These are phyloP conservation scores for Candida verbasci DNA, from an alignment of 805 yeast genomes.

Conservation along the genomic window DNA sequence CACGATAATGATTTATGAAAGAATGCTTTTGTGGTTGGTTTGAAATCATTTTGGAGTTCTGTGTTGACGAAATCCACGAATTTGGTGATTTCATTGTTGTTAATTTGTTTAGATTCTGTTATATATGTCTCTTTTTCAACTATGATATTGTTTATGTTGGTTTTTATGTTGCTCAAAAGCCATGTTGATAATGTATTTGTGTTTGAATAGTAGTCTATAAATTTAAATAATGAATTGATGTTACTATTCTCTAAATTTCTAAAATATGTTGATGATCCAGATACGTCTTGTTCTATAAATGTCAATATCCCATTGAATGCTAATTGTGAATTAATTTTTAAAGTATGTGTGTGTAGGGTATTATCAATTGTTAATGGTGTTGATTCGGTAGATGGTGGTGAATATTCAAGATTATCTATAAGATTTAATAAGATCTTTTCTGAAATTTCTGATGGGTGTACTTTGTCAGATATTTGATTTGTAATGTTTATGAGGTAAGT, in stretches of 20 bases:
- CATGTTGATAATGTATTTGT: slow-evolving; percentile 20
- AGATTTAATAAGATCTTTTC: slow-evolving; percentile 28
- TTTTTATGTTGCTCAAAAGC: slow-evolving; percentile 17
- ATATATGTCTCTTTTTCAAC: slow-evolving; percentile 13
- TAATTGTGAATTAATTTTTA: slow-evolving; percentile 28
- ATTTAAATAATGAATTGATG: slow-evolving; percentile 28
- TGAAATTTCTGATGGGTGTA: slow-evolving; percentile 9
- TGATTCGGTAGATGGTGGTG: slow-evolving; percentile 31
- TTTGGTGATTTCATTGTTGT: slow-evolving; percentile 18
- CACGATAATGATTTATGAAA: slow-evolving; percentile 29
- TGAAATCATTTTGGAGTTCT: slow-evolving; percentile 31
- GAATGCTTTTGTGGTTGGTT: slow-evolving; percentile 26
- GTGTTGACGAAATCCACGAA: slow-evolving; percentile 29
- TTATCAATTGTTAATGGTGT: slow-evolving; percentile 19
- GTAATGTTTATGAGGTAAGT: slow-evolving; percentile 6
- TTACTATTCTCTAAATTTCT: slow-evolving; percentile 30
- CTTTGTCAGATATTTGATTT: slow-evolving; percentile 9
- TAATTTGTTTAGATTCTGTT: slow-evolving; percentile 15
- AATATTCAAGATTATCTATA: slow-evolving; percentile 34
- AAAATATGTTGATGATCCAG: slow-evolving; percentile 27
- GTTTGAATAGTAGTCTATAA: slow-evolving; percentile 23
- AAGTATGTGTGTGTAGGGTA: slow-evolving; percentile 17
- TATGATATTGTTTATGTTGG: slow-evolving; percentile 10
- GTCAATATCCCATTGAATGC: slow-evolving; percentile 25
- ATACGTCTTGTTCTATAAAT: slow-evolving; percentile 25